phyloP scores from a whole-genome alignment of 768 basidiomycete genomes.

The Multifurca ochricompacta region DNA sequence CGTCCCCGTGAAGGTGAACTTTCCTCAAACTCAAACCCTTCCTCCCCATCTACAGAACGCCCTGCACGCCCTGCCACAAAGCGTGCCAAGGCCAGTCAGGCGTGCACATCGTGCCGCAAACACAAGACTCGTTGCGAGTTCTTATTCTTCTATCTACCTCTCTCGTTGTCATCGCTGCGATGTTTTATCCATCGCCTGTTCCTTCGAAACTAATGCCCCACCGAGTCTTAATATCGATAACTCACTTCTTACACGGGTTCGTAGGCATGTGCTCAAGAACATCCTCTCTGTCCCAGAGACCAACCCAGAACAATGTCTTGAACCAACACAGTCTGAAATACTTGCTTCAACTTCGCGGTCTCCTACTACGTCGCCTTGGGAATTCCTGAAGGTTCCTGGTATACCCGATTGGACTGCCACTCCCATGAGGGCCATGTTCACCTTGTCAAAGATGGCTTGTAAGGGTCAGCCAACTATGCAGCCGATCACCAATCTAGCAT shows the following conservation, averaged over 20 bases:
- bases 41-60: constrained; percentile 1
- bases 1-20: constrained; percentile 2
- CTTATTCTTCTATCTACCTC: constrained; percentile 28
- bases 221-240: constrained; percentile 24
- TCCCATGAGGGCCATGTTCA: constrained; percentile 41
- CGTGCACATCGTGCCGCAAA: constrained; percentile 39
- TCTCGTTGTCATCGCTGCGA: constrained; percentile 43
- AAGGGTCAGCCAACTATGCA: constrained; percentile 21
- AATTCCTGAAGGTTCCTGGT: constrained; percentile 31
- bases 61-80: constrained; percentile 1
- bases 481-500: constrained; percentile 21
- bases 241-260: background rate
- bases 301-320: background rate
- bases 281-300: background rate
- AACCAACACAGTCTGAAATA: constrained; percentile 13
- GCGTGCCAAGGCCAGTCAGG: constrained; percentile 23
- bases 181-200: constrained; percentile 39
- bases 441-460: constrained; percentile 29
- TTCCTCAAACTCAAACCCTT: background rate
- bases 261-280: background rate
- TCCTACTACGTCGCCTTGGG: constrained; percentile 30
- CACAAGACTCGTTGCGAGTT: constrained; percentile 46
- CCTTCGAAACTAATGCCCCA: constrained; percentile 34
- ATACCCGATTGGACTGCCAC: constrained; percentile 38
- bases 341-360: background rate